These are phyloP conservation scores for Eimeria sp. DNA, from an alignment of 169 alveolate species.

Conservation along the genomic window DNA sequence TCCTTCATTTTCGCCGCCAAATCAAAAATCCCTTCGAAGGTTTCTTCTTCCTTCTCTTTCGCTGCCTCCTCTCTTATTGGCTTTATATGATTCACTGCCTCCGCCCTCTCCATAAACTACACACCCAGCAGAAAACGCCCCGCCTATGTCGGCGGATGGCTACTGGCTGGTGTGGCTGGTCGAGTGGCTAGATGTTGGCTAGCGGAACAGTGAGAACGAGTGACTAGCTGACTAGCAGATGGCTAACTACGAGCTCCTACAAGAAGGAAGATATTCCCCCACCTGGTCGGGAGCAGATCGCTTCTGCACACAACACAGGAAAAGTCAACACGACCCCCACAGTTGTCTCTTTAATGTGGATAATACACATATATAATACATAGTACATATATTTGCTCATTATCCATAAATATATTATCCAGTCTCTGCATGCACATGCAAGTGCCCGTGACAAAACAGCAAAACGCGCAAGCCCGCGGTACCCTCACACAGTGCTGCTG, in stretches of 20 bases:
- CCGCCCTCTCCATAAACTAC: slow-evolving; percentile 25
- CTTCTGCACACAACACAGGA: slow-evolving; percentile 10
- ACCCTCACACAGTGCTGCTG: too few species aligned
- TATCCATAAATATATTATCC: too few species aligned
- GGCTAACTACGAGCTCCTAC: not conserved
- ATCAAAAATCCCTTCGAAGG: slow-evolving; percentile 3
- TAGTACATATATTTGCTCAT: not conserved
- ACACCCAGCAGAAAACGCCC: not conserved
- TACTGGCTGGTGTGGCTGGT: too few species aligned
- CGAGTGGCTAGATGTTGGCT: too few species aligned
- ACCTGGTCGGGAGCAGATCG: slow-evolving; percentile 57
- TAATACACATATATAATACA: not conserved
- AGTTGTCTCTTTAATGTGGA: not conserved
- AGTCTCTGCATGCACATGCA: too few species aligned
- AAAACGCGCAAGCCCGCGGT: too few species aligned
- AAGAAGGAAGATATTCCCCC: not conserved
- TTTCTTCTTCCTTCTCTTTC: slow-evolving; percentile 1
- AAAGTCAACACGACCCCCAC: not conserved
- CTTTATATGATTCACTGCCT: slow-evolving; percentile 10
- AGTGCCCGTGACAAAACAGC: too few species aligned
- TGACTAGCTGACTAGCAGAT: not conserved
- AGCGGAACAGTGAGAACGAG: too few species aligned
- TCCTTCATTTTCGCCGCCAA: slow-evolving; percentile 6
- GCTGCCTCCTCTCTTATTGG: slow-evolving; percentile 2
- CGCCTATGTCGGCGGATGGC: not conserved